Percentiles rank a stretch among this genome's conserved stretches.
These are phyloP conservation scores for Coix lacrymajobi DNA, from an alignment of 176 grass and related monocot species.

Conservation along the genomic window DNA sequence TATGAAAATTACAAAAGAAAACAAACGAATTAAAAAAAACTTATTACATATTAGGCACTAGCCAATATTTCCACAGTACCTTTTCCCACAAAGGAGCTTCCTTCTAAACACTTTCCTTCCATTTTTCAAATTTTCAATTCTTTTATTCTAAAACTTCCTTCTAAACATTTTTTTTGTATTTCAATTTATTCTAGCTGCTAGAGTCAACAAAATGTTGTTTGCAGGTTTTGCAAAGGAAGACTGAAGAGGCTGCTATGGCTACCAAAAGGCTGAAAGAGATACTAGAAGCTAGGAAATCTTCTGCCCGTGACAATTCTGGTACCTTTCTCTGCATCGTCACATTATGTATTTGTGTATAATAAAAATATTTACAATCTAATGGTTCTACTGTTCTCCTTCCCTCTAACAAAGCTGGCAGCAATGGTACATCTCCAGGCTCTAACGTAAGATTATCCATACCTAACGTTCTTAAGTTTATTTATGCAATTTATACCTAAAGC, in stretches of 20 bases:
- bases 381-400: conserved; percentile 25
- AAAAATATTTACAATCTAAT: conserved; percentile 38
- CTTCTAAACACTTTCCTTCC: neutral
- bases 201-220: neutral
- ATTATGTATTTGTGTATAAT: conserved; percentile 11
- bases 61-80: neutral
- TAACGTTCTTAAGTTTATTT: conserved; percentile 17
- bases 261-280: conserved; percentile 98
- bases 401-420: conserved; percentile 45
- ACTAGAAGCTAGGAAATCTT: conserved; percentile 94
- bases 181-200: neutral
- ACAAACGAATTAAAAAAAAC: neutral
- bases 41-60: neutral
- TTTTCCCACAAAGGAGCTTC: neutral
- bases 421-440: conserved; percentile 64
- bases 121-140: neutral
- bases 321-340: neutral
- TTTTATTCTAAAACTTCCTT: neutral
- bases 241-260: conserved; percentile 97
- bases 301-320: conserved; percentile 70
- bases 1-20: neutral
- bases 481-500: conserved; percentile 1
- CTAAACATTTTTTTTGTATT: neutral
- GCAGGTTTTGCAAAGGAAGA: conserved; percentile 96
- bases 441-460: conserved; percentile 58